Percentiles rank a stretch among this genome's conserved stretches.
Conservation (phyloP, 202 grass and related monocot genomes). For the Elaeis oleifera region DNA sequence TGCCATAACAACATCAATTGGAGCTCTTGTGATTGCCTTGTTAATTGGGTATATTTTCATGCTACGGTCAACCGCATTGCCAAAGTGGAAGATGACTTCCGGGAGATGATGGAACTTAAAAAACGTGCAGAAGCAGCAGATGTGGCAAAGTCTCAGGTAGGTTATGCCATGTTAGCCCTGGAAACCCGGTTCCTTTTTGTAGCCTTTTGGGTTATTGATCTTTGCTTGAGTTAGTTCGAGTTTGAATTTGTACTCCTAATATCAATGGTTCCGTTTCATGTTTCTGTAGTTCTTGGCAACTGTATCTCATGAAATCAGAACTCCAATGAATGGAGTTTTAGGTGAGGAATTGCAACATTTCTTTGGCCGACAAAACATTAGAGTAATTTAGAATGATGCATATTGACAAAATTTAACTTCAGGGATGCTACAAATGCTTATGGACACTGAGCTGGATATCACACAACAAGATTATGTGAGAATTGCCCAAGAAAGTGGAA, state of each 20-base stretch:
- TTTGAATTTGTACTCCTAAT: not conserved
- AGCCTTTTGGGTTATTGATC: too few relatives aligned
- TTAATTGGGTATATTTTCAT: constrained; percentile 61
- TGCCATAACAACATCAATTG: constrained; percentile 65
- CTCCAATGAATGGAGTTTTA: constrained; percentile 99
- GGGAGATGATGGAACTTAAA: constrained; percentile 68
- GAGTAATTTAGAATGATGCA: too few relatives aligned
- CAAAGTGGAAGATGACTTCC: constrained; percentile 85
- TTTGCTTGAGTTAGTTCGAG: too few relatives aligned
- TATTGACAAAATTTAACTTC: constrained; percentile 5
- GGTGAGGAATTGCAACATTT: constrained; percentile 31
- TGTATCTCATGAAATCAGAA: constrained; percentile 99
- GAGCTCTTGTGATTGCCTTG: constrained; percentile 61
- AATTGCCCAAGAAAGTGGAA: constrained; percentile 92
- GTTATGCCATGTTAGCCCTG: constrained; percentile 1
- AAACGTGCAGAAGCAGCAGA: constrained; percentile 80
- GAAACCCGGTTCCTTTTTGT: not conserved
- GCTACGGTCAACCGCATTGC: constrained; percentile 65
- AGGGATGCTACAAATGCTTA: constrained; percentile 99
- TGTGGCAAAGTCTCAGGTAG: constrained; percentile 86
- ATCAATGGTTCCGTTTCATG: constrained; percentile 6
- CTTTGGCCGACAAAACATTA: too few relatives aligned
- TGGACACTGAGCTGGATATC: constrained; percentile 91
- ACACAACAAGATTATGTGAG: constrained; percentile 95
- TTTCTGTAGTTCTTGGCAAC: constrained; percentile 87